phyloP scores from a whole-genome alignment of 768 basidiomycete species.

The Tephrocybe rancida region DNA sequence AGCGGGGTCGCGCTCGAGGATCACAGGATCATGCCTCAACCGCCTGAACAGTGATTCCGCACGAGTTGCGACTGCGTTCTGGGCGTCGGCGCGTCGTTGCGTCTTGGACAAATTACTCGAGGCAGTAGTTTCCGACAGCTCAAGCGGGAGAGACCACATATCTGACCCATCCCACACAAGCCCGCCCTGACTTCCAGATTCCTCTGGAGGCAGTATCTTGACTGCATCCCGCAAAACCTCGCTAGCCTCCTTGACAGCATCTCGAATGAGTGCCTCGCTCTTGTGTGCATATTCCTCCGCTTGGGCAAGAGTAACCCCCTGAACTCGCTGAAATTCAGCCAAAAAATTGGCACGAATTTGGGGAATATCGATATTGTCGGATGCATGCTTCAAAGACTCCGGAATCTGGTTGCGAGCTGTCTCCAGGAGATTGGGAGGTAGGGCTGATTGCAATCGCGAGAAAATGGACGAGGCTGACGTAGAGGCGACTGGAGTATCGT shows the following conservation, averaged over 20 bases:
- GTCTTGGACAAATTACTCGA: constrained; percentile 6
- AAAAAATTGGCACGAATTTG: constrained; percentile 67
- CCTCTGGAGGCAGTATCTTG: constrained; percentile 88
- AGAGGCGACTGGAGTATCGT: constrained; percentile 16
- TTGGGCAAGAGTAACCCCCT: constrained; percentile 72
- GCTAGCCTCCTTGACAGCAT: constrained; percentile 78
- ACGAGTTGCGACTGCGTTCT: constrained; percentile 66
- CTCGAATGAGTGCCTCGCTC: constrained; percentile 64
- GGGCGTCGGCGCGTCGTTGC: constrained; percentile 34
- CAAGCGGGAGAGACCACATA: constrained; percentile 75
- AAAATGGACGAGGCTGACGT: constrained; percentile 44
- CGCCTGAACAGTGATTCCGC: constrained; percentile 77
- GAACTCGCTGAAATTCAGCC: constrained; percentile 70
- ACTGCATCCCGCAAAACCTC: constrained; percentile 87
- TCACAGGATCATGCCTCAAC: constrained; percentile 72
- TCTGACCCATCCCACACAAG: constrained; percentile 85
- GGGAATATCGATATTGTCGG: constrained; percentile 66
- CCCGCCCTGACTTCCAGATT: constrained; percentile 32
- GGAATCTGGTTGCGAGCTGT: constrained; percentile 71
- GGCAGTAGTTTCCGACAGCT: constrained; percentile 22
- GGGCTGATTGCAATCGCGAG: constrained; percentile 69
- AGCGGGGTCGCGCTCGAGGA: constrained; percentile 77
- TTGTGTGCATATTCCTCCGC: constrained; percentile 86
- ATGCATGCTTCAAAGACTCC: constrained; percentile 63
- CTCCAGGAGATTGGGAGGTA: constrained; percentile 74